These are phyloP conservation scores for Penicillium riverlandense DNA, from an alignment of 495 filamentous ascomycete genomes.

Conservation along the genomic window DNA sequence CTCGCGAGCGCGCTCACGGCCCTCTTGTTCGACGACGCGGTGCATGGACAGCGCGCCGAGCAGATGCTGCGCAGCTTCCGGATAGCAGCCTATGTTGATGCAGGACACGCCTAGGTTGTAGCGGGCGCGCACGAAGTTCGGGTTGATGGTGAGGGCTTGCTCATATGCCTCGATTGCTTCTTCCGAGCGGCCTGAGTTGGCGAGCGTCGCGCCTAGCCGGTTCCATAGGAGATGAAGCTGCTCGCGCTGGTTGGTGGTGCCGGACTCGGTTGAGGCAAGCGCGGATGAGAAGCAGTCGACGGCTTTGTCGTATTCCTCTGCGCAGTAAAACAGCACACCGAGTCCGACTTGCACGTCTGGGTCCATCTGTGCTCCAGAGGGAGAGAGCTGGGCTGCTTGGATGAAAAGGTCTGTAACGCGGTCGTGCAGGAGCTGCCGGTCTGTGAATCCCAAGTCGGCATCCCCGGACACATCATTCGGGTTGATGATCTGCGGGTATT, in stretches of 20 bases:
- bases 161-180: conserved; percentile 97
- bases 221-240: conserved; percentile 97
- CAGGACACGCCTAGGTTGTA: conserved; percentile 96
- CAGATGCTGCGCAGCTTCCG: conserved; percentile 90
- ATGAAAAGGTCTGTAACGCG: conserved; percentile 88
- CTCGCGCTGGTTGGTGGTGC: conserved; percentile 62
- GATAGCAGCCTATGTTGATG: conserved; percentile 94
- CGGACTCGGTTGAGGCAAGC: conserved; percentile 71
- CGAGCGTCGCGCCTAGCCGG: conserved; percentile 89
- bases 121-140: conserved; percentile 92
- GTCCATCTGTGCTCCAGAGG: conserved; percentile 84
- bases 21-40: conserved; percentile 81
- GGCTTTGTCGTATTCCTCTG: conserved; percentile 95
- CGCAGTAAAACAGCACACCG: conserved; percentile 96
- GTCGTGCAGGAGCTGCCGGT: conserved; percentile 83
- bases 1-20: conserved; percentile 72
- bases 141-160: conserved; percentile 75
- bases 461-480: conserved; percentile 59
- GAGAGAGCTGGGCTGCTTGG: conserved; percentile 81
- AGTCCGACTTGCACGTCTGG: conserved; percentile 97
- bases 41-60: conserved; percentile 94
- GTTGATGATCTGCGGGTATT: conserved; percentile 75
- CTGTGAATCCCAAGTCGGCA: conserved; percentile 81
- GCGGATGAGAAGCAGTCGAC: conserved; percentile 97
- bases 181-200: conserved; percentile 86